Evolutionary conservation across 1,284 basidiomycete species (phyloP).

Genomic region (Clitocybe nebularis): DNA sequence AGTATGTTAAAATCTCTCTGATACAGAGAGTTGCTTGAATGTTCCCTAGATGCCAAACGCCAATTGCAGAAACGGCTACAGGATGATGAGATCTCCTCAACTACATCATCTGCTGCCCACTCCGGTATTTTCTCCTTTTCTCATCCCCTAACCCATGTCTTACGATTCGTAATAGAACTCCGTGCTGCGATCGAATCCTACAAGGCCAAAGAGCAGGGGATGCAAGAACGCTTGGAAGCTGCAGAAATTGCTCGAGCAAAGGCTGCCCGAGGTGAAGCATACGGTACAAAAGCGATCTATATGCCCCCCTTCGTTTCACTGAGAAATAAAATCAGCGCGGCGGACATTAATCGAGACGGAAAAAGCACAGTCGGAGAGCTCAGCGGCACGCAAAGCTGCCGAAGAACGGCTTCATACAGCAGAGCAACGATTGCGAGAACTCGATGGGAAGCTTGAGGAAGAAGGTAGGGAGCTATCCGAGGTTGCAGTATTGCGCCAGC

Average conservation of each 20-base stretch:
- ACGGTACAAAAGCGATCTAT: constrained; percentile 38
- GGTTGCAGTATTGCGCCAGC: constrained; percentile 56
- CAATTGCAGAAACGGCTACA: constrained; percentile 60
- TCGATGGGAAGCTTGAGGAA: constrained; percentile 65
- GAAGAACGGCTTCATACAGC: constrained; percentile 50
- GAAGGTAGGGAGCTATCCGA: constrained; percentile 69
- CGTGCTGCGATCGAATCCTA: constrained; percentile 62
- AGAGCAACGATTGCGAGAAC: constrained; percentile 54
- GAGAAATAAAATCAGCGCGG: constrained; percentile 38
- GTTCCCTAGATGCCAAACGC: constrained; percentile 47
- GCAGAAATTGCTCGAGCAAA: constrained; percentile 68
- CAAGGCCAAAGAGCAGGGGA: constrained; percentile 59
- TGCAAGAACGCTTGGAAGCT: constrained; percentile 62
- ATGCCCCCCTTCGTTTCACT: constrained; percentile 2
- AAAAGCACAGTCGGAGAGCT: constrained; percentile 49
- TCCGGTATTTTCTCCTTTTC: constrained; percentile 38
- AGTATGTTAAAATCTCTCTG: constrained; percentile 30
- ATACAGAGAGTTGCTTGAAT: background rate
- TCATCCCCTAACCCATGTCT: background rate
- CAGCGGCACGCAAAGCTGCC: constrained; percentile 49
- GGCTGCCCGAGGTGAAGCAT: constrained; percentile 59
- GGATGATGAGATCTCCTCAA: constrained; percentile 61
- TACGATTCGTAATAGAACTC: constrained; percentile 40
- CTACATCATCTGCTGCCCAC: constrained; percentile 56
- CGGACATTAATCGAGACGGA: constrained; percentile 62